Percentiles rank a stretch among this genome's conserved stretches.
Evolutionary conservation across 352 stramenopile genomes (phyloP).

Genomic region (Globisporangium viniferum): DNA sequence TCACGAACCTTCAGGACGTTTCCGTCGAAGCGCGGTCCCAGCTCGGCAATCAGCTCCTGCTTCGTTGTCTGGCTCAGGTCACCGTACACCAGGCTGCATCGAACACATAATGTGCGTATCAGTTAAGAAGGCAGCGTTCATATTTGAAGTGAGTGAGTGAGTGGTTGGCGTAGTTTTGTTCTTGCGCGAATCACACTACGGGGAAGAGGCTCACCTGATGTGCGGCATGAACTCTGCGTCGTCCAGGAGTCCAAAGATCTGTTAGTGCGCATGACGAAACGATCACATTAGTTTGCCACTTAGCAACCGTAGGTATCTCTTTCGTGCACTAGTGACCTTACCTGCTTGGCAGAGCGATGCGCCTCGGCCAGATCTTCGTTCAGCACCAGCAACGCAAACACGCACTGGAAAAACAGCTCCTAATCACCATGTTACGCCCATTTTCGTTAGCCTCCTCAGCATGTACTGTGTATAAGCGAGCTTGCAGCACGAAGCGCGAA

Average conservation of each 20-base stretch:
- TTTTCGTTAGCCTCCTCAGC: neutral
- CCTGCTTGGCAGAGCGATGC: conserved; percentile 38
- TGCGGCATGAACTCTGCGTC: conserved; percentile 60
- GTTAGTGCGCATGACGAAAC: neutral
- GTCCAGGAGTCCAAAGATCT: conserved; percentile 41
- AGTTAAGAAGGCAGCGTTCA: neutral
- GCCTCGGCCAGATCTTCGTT: conserved; percentile 33
- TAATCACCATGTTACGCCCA: neutral
- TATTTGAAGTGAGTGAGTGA: neutral
- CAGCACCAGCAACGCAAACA: conserved; percentile 50
- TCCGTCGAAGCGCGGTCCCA: conserved; percentile 33
- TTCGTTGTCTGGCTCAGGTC: conserved; percentile 31
- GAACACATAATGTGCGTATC: neutral
- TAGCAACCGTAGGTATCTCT: neutral
- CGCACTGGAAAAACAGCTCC: conserved; percentile 63
- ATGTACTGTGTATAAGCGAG: neutral
- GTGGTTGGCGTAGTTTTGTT: neutral
- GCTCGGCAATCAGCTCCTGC: conserved; percentile 33
- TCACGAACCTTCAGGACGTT: conserved; percentile 29
- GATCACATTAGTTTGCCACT: neutral
- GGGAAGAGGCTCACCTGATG: conserved; percentile 35
- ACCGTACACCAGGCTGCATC: conserved; percentile 52
- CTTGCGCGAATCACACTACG: neutral
- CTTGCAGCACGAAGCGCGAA: neutral
- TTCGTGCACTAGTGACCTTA: neutral